phyloP scores from a whole-genome alignment of 306 rosid genomes.

The Cercis canadensis region DNA sequence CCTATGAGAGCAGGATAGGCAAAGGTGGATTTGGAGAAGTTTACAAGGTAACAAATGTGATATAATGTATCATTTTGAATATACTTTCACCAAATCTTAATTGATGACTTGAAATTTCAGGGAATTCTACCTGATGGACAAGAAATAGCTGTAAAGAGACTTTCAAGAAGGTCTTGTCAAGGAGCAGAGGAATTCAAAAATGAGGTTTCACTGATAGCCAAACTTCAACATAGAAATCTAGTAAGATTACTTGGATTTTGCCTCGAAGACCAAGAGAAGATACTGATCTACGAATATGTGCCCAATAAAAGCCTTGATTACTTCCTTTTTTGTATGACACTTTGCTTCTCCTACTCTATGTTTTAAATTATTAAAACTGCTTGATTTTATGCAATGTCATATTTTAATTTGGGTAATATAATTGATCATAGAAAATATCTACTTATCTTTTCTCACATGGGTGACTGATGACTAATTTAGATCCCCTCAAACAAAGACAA shows the following conservation, averaged over 20 bases:
- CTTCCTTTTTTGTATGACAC: constrained; percentile 59
- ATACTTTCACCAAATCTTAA: not conserved
- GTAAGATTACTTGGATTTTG: constrained; percentile 71
- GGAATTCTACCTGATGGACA: constrained; percentile 58
- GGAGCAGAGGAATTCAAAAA: no score
- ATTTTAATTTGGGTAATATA: no score
- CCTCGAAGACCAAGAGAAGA: constrained; percentile 54
- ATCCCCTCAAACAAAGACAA: no score
- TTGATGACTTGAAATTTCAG: constrained; percentile 41
- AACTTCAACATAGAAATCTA: constrained; percentile 71
- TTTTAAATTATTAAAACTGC: no score
- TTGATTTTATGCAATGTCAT: no score
- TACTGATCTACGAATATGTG: constrained; percentile 72
- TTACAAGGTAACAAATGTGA: constrained; percentile 49
- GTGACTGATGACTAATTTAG: no score
- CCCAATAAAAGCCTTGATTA: constrained; percentile 68
- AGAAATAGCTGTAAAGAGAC: constrained; percentile 48
- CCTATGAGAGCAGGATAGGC: no score
- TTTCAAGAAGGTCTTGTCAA: constrained; percentile 15
- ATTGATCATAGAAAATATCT: no score
- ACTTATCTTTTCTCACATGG: no score
- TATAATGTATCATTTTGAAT: not conserved
- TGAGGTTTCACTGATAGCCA: no score
- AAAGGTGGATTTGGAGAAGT: constrained; percentile 78
- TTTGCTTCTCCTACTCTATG: no score